These are phyloP conservation scores for Selaginella tamariscina DNA, from an alignment of 75 land plant genomes.

Conservation along the genomic window DNA sequence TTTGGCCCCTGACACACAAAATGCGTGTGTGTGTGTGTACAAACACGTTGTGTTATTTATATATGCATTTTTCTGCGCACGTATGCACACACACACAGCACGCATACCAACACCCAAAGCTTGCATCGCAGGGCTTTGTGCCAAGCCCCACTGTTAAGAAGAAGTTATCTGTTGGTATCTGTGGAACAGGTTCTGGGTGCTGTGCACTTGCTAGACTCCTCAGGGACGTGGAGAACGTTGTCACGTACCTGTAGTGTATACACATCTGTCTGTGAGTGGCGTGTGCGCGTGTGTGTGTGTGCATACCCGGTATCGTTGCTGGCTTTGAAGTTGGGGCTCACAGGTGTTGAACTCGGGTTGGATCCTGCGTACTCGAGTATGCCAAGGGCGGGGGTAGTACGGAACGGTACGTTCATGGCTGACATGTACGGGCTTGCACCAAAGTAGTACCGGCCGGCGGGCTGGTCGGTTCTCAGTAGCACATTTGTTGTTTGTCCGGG, in stretches of 20 bases:
- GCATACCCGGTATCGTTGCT: neutral
- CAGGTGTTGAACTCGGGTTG: neutral
- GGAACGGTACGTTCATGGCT: constrained; percentile 24
- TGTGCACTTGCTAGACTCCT: constrained; percentile 13
- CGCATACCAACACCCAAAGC: no score
- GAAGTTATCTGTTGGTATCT: constrained; percentile 17
- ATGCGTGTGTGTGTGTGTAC: no score
- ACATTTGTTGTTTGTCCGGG: constrained; percentile 61
- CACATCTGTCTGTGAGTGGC: constrained; percentile 26
- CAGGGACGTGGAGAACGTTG: constrained; percentile 20
- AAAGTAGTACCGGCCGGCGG: constrained; percentile 33
- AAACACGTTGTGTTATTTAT: no score
- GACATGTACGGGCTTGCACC: constrained; percentile 31
- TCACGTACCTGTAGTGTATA: no score
- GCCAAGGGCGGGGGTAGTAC: constrained; percentile 52
- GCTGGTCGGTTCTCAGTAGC: constrained; percentile 32
- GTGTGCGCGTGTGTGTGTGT: constrained; percentile 7
- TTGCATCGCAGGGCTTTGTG: constrained; percentile 17
- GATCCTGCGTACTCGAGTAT: constrained; percentile 34
- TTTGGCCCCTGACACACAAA: constrained; percentile 14
- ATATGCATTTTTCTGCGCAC: no score
- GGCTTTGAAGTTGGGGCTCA: constrained; percentile 5
- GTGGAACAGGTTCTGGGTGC: constrained; percentile 15
- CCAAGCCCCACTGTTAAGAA: constrained; percentile 35
- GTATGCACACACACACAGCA: no score